Conservation (phyloP, 345 rosid genomes). For the Raphanus raphanistrum region DNA sequence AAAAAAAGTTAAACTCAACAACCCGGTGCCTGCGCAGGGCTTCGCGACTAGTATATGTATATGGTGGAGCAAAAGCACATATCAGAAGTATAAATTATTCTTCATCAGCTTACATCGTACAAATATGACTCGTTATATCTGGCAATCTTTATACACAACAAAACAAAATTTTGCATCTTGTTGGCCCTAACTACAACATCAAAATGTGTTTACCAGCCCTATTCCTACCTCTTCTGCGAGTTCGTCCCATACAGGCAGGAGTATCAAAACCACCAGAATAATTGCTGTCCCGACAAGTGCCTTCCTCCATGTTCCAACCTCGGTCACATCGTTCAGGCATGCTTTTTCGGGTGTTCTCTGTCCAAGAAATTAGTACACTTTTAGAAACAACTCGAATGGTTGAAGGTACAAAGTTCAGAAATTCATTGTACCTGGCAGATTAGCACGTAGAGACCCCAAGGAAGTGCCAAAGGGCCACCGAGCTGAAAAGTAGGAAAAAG, state of each 20-base stretch:
- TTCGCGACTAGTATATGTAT: conserved; percentile 1
- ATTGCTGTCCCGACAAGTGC: conserved; percentile 54
- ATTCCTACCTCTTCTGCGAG: conserved; percentile 96
- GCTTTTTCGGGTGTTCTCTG: conserved; percentile 93
- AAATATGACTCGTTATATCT: conserved; percentile 5
- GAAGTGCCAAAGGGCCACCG: conserved; percentile 91
- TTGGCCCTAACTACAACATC: conserved; percentile 25
- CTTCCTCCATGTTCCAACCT: conserved; percentile 94
- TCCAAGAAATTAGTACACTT: background rate
- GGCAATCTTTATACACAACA: conserved; percentile 4
- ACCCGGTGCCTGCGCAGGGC: too few relatives aligned
- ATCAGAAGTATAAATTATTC: conserved; percentile 1
- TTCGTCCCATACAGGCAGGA: conserved; percentile 88
- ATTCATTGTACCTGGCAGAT: conserved; percentile 74
- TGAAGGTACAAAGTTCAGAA: conserved; percentile 1
- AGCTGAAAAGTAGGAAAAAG: conserved; percentile 45
- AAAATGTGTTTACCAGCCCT: conserved; percentile 78
- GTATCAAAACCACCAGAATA: conserved; percentile 61
- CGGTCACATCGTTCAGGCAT: conserved; percentile 88
- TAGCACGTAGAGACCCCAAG: conserved; percentile 90
- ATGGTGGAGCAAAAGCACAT: background rate
- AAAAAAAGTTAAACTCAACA: too few relatives aligned
- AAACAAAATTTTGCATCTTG: conserved; percentile 2
- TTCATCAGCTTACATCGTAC: conserved; percentile 16
- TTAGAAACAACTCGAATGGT: conserved; percentile 14